Evolutionary conservation across 805 yeast species (phyloP), one percentile per base, ranked within the genome.

Genomic region (Gaillardinia entomophila): DNA sequence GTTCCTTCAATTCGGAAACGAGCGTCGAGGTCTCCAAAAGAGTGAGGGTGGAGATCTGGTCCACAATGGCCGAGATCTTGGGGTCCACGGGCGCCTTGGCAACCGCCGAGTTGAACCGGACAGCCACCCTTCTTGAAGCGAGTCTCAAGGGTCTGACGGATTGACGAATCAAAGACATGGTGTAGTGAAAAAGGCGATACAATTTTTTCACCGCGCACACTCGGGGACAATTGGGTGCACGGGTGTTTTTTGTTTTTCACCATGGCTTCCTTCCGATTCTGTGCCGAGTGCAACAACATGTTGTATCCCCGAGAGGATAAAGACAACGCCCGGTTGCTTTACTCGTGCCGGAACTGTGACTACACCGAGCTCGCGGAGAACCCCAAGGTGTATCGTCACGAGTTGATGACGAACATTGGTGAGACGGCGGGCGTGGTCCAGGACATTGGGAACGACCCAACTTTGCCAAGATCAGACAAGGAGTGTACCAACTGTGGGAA

Each of bases 251-350:
- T 5, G 6, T 12, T 24, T 6, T 24, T n/a, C 13, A 33, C 30
- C 33, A 86, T 85, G 95, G 87, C 95, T 49, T 87, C 96, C 33
- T 90, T 92, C 65, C 75, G 96, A 57, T 90, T 90, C 69, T 90
- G 98, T 62, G 80, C 92, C 50, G 95, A 90, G 55, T 90, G 94
- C 75, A 92, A 92, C 73, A 92, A 92, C 57, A 92, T 92, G 98
- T 74, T 92, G 63, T 92, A 92, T 58, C 98, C 98, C 14, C 78
- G 86, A 46, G 98, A 92, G 66, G 97, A 92, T 56, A 85, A 82
- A 52, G 86, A 81, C 37, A 69, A 75, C 43, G 77, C 75, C 53
- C 60, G 87, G 43, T 65, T 92, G 40, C 67, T 90, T 37, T 92
- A 85, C 57, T 89, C 94, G 37, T 92, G 98, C 63, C 79, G 98